Evolutionary conservation across 2,329 filamentous ascomycete species (phyloP).

Genomic region (Colletotrichum shisoi): DNA sequence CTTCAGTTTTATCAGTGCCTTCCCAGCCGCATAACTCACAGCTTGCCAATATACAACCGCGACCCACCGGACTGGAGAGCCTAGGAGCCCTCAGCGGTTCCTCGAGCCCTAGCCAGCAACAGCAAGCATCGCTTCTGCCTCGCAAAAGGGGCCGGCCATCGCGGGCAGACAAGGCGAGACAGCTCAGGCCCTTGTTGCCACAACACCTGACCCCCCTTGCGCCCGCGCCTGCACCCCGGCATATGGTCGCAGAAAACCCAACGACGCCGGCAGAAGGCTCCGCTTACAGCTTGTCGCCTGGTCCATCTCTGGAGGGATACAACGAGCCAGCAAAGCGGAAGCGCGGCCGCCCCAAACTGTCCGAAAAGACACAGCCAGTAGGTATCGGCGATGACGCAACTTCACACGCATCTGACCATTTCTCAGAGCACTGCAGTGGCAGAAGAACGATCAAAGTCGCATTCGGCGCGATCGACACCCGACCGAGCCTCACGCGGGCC

Average conservation of each 20-base stretch:
- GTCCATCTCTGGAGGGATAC: slow-evolving; percentile 5
- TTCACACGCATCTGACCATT: background rate
- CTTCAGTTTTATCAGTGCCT: slow-evolving; percentile 28
- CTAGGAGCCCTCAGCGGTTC: slow-evolving; percentile 12
- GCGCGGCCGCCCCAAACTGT: slow-evolving; percentile 28
- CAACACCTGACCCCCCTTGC: slow-evolving; percentile 48
- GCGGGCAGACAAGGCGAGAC: slow-evolving; percentile 53
- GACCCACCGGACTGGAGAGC: slow-evolving; percentile 19
- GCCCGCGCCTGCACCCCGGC: slow-evolving; percentile 38
- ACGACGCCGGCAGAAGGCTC: slow-evolving; percentile 26
- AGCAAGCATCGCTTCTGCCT: slow-evolving; percentile 33
- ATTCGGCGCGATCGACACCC: slow-evolving; percentile 24
- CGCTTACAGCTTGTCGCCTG: slow-evolving; percentile 28
- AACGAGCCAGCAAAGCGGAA: slow-evolving; percentile 16
- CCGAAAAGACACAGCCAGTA: slow-evolving; percentile 25
- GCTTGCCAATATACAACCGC: slow-evolving; percentile 41
- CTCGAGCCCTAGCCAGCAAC: slow-evolving; percentile 21
- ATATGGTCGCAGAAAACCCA: slow-evolving; percentile 21
- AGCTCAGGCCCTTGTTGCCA: slow-evolving; percentile 47
- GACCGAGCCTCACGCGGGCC: slow-evolving; percentile 11
- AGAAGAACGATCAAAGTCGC: slow-evolving; percentile 19
- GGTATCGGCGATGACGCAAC: background rate
- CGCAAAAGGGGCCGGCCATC: slow-evolving; percentile 58
- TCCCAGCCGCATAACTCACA: slow-evolving; percentile 28
- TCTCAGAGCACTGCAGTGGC: background rate